phyloP scores from a whole-genome alignment of 78 protist genomes.

The Dictyostelium intermedium region DNA sequence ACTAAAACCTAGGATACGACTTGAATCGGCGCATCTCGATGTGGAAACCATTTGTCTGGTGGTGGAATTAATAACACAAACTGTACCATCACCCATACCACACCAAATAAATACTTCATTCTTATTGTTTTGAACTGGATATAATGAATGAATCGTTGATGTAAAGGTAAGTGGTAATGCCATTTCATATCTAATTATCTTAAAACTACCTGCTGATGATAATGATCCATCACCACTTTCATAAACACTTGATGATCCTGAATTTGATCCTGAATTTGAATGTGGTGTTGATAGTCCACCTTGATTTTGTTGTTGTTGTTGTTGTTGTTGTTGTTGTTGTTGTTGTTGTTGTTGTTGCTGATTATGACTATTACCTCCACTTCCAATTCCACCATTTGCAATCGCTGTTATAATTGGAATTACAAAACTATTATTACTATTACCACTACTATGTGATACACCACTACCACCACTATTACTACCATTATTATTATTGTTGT shows the following conservation, averaged over 20 bases:
- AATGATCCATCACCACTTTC: background rate
- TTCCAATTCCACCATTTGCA: constrained; percentile 1
- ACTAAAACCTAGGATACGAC: constrained; percentile 30
- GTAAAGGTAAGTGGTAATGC: background rate
- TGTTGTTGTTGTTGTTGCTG: background rate
- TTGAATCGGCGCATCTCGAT: background rate
- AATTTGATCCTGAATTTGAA: background rate
- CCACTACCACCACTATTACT: background rate
- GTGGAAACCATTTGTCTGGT: background rate
- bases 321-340: background rate
- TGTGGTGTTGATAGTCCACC: background rate
- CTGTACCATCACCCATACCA: constrained; percentile 65
- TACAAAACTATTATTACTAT: background rate
- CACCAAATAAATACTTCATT: constrained; percentile 53
- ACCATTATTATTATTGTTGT: too few relatives aligned
- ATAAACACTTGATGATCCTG: background rate
- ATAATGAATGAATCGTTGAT: constrained; percentile 27
- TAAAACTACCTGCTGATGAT: background rate
- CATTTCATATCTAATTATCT: background rate
- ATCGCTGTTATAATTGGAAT: background rate
- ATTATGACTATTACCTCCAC: background rate
- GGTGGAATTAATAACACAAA: background rate
- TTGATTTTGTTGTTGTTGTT: background rate
- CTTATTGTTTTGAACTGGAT: background rate
- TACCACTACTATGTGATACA: background rate